These are phyloP conservation scores for Corymbia calophylla DNA, from an alignment of 441 rosid genomes.

Conservation along the genomic window DNA sequence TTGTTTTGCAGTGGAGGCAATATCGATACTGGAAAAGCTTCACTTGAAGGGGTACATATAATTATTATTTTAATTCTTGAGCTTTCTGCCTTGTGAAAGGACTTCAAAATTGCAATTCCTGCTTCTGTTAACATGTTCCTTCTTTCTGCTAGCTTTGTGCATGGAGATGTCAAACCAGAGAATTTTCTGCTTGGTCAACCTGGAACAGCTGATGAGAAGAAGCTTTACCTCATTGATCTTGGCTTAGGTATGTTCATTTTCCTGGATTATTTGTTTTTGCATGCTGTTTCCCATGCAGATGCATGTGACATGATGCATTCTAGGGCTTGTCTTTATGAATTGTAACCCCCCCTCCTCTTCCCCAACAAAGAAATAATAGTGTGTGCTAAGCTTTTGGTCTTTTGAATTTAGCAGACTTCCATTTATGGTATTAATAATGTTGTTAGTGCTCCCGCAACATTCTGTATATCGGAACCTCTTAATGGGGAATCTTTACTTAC, in stretches of 20 bases:
- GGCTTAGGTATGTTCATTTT: conserved; percentile 63
- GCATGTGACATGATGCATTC: neutral
- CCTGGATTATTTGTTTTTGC: neutral
- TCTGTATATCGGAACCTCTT: neutral
- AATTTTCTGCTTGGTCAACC: conserved; percentile 91
- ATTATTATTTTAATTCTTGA: neutral
- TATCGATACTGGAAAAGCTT: conserved; percentile 91
- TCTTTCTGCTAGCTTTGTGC: conserved; percentile 64
- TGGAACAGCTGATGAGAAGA: conserved; percentile 85
- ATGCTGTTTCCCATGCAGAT: neutral
- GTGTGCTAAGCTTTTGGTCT: neutral
- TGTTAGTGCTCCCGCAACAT: neutral
- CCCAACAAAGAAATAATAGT: neutral
- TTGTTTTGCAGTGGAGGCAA: conserved; percentile 94
- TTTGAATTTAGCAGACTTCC: neutral
- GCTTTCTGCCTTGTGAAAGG: neutral
- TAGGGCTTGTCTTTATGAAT: neutral
- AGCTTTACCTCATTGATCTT: conserved; percentile 89
- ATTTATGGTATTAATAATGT: neutral
- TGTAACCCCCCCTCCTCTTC: neutral
- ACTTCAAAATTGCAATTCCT: neutral
- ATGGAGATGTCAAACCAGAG: conserved; percentile 96
- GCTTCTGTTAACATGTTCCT: neutral
- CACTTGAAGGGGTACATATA: conserved; percentile 67
- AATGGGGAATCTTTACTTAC: neutral